Evolutionary conservation across 306 rosid genomes (phyloP).

Genomic region (Quercus glauca): DNA sequence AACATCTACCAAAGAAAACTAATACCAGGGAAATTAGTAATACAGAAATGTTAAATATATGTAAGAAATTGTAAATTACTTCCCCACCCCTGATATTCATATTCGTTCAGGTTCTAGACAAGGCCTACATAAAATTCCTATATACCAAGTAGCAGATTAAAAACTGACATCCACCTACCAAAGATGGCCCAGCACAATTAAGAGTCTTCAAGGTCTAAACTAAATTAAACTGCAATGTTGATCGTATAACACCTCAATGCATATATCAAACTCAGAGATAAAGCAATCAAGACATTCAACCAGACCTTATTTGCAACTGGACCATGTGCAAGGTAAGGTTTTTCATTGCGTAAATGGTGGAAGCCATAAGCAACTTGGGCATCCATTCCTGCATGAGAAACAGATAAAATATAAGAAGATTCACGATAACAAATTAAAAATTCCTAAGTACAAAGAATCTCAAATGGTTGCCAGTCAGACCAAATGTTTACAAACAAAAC

Average conservation of each 20-base stretch:
- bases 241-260: neutral
- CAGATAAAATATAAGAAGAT: slow-evolving; percentile 8
- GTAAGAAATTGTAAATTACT: neutral
- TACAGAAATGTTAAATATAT: neutral
- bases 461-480: slow-evolving; percentile 10
- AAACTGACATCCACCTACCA: neutral
- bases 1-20: too few species aligned
- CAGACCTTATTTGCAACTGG: slow-evolving; percentile 93
- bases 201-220: neutral
- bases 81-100: neutral
- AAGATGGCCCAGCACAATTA: neutral
- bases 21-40: neutral
- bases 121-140: neutral
- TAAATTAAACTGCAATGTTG: neutral
- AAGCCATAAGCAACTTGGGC: slow-evolving; percentile 97
- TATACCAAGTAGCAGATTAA: neutral
- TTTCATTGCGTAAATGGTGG: slow-evolving; percentile 87
- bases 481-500: slow-evolving; percentile 10
- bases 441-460: neutral
- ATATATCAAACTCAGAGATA: neutral
- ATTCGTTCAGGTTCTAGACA: neutral
- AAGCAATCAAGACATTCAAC: slow-evolving; percentile 10
- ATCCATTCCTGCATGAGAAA: slow-evolving; percentile 84
- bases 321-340: slow-evolving; percentile 89
- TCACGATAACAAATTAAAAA: slow-evolving; percentile 13